phyloP scores from a whole-genome alignment of 2,329 filamentous ascomycete species.

The Ceratocystis variospora region DNA sequence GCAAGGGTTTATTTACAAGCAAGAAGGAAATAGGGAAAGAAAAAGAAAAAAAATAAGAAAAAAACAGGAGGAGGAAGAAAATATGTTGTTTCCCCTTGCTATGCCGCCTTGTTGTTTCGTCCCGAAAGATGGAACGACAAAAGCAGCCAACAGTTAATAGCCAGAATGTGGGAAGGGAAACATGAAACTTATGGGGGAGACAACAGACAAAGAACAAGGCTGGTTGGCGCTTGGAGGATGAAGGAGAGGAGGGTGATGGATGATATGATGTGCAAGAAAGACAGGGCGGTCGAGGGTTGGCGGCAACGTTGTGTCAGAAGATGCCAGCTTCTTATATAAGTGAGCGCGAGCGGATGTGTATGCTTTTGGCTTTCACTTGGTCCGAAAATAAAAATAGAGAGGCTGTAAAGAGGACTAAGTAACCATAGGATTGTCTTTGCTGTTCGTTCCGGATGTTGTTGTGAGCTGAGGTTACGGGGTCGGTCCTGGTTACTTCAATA shows the following conservation, averaged over 20 bases:
- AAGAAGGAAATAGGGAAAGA: background rate
- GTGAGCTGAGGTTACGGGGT: background rate
- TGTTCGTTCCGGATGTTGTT: background rate
- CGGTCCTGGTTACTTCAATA: background rate
- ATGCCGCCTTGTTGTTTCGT: constrained; percentile 7
- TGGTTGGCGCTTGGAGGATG: background rate
- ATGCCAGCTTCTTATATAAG: background rate
- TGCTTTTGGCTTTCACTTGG: background rate
- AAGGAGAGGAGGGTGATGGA: background rate
- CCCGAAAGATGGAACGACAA: background rate
- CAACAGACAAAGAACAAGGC: background rate
- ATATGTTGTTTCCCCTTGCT: background rate
- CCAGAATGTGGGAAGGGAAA: background rate
- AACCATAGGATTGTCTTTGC: background rate
- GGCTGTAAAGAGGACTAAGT: background rate
- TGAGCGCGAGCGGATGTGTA: background rate
- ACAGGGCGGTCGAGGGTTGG: background rate
- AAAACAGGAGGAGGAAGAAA: background rate
- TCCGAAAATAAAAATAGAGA: background rate
- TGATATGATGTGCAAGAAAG: background rate
- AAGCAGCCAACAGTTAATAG: background rate
- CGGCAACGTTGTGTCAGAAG: background rate
- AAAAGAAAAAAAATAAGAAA: background rate
- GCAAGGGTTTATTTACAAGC: background rate
- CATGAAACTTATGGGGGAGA: constrained; percentile 6